Evolutionary conservation across 2,329 filamentous ascomycete species (phyloP).

Genomic region (Plenodomus tracheiphilus): DNA sequence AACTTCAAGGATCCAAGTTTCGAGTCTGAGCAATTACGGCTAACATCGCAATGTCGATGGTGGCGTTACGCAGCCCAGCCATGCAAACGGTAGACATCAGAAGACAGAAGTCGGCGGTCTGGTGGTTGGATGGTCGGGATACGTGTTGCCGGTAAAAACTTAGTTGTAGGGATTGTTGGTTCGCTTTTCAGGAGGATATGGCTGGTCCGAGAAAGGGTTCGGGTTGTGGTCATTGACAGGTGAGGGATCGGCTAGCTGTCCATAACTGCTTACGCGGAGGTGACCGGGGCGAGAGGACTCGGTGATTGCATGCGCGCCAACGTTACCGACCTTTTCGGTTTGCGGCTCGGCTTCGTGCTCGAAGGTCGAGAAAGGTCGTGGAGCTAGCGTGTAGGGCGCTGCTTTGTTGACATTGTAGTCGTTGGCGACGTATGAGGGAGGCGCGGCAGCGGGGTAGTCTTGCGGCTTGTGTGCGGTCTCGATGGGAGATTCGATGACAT

Average conservation of each 20-base stretch:
- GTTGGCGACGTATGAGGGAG: constrained; percentile 45
- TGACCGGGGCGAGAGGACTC: constrained; percentile 49
- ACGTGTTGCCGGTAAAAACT: constrained; percentile 9
- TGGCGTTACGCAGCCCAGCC: constrained; percentile 12
- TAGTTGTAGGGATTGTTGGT: constrained; percentile 47
- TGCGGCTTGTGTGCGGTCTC: constrained; percentile 24
- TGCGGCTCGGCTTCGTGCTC: constrained; percentile 38
- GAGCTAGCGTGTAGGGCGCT: constrained; percentile 51
- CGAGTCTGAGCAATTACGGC: constrained; percentile 50
- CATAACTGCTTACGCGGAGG: constrained; percentile 50
- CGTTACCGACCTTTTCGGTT: constrained; percentile 50
- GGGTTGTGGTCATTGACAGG: constrained; percentile 42
- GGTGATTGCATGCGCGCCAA: constrained; percentile 48
- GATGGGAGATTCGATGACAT: constrained; percentile 34
- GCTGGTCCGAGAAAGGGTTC: constrained; percentile 39
- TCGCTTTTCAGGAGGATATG: constrained; percentile 24
- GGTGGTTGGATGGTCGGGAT: constrained; percentile 22
- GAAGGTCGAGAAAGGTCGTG: constrained; percentile 49
- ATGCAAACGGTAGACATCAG: constrained; percentile 45
- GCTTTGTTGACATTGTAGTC: constrained; percentile 50
- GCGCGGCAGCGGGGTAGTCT: constrained; percentile 39
- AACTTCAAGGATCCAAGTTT: constrained; percentile 44
- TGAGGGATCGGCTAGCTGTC: constrained; percentile 49
- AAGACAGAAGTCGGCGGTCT: constrained; percentile 51
- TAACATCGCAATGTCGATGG: constrained; percentile 38